phyloP scores from a whole-genome alignment of 805 yeast genomes.

The Myxozyma neotropica region DNA sequence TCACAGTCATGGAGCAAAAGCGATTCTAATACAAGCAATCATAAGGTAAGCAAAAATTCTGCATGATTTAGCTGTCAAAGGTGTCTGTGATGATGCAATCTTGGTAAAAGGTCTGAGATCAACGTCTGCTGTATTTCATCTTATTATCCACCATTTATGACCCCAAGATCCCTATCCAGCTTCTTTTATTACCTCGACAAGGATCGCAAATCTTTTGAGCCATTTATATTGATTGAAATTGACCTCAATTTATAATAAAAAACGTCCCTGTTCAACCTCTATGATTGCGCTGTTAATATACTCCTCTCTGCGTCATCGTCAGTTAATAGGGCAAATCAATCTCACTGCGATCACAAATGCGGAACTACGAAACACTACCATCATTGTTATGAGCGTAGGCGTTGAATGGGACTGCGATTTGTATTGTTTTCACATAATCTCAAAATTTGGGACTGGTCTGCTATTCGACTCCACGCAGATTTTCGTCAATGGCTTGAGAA shows the following conservation, averaged over 20 bases:
- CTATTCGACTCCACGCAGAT: background rate
- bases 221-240: too few relatives aligned
- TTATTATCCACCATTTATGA: background rate
- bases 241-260: too few relatives aligned
- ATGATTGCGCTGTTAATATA: too few relatives aligned
- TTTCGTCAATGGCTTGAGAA: constrained; percentile 28
- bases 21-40: too few relatives aligned
- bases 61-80: background rate
- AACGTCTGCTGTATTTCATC: background rate
- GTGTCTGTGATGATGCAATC: constrained; percentile 16
- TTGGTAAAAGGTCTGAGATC: constrained; percentile 30
- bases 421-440: background rate
- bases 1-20: too few relatives aligned
- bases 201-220: background rate
- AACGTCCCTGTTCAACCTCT: too few relatives aligned
- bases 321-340: too few relatives aligned
- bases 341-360: too few relatives aligned
- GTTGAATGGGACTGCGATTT: background rate
- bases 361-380: too few relatives aligned
- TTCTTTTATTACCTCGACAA: background rate
- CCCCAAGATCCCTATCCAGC: background rate
- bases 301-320: too few relatives aligned
- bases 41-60: background rate
- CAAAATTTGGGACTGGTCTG: constrained; percentile 21
- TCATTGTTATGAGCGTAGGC: background rate